phyloP scores from a whole-genome alignment of 2,329 filamentous ascomycete genomes.

The Immersiporthe knoxdaviesiana region DNA sequence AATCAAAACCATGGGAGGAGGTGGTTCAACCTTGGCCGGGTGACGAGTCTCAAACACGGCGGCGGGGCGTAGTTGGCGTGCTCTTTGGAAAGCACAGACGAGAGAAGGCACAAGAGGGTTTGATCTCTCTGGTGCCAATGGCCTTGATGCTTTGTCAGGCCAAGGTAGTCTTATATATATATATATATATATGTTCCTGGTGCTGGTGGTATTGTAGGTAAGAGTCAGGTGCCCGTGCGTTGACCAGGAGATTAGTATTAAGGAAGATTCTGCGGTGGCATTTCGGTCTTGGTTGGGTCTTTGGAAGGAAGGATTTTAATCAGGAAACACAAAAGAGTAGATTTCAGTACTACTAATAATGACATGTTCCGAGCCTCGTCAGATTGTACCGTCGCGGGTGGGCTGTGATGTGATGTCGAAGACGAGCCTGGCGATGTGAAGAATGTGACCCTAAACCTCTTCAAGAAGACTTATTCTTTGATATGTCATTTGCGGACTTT shows the following conservation, averaged over 20 bases:
- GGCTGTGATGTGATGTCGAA: neutral
- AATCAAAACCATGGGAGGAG: constrained; percentile 23
- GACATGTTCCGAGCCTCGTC: neutral
- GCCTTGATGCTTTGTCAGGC: neutral
- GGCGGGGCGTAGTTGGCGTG: constrained; percentile 10
- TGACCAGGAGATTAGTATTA: too few species aligned
- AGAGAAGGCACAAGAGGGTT: neutral
- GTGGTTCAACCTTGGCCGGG: constrained; percentile 25
- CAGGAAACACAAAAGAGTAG: neutral
- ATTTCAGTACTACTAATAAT: neutral
- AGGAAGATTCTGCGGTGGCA: too few species aligned
- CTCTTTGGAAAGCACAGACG: neutral
- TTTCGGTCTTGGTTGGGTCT: neutral
- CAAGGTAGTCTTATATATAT: too few species aligned
- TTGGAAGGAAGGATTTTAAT: neutral
- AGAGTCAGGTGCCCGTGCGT: too few species aligned
- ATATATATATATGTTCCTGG: neutral
- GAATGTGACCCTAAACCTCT: too few species aligned
- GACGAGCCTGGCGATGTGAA: neutral
- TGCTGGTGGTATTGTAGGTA: neutral
- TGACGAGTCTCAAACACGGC: constrained; percentile 19
- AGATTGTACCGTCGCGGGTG: neutral
- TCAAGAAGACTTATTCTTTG: too few species aligned
- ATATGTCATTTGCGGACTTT: too few species aligned
- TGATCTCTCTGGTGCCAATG: neutral